A percentile compares a stretch with the other conserved stretches of the same genome.
Evolutionary conservation across 441 rosid genomes (phyloP).

Genomic region (Populus hybrid): DNA sequence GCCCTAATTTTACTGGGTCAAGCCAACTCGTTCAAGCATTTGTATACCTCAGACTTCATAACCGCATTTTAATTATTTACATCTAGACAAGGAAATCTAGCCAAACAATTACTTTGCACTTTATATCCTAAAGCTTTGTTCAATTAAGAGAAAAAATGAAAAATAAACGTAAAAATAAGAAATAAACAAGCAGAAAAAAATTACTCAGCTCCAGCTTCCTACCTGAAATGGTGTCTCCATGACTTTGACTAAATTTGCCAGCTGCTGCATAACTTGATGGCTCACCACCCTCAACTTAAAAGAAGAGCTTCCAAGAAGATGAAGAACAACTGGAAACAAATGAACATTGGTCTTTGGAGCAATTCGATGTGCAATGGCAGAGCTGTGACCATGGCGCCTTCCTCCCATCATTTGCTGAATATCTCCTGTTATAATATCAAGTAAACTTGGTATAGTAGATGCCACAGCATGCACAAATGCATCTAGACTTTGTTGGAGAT

Average conservation of each 20-base stretch:
- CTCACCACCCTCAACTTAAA: constrained; percentile 75
- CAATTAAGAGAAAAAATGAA: background rate
- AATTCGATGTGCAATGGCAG: constrained; percentile 59
- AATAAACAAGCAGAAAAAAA: background rate
- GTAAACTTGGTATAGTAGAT: constrained; percentile 65
- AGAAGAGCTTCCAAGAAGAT: constrained; percentile 78
- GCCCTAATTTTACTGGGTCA: too few relatives aligned
- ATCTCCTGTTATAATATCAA: constrained; percentile 72
- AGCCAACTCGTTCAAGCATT: too few relatives aligned
- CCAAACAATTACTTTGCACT: background rate
- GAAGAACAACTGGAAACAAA: constrained; percentile 80
- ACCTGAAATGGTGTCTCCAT: constrained; percentile 91
- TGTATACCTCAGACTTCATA: too few relatives aligned
- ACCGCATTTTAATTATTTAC: too few relatives aligned
- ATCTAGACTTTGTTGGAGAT: constrained; percentile 69
- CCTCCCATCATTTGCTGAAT: constrained; percentile 87
- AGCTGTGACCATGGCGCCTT: constrained; percentile 70
- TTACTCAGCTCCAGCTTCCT: constrained; percentile 15
- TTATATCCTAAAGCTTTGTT: background rate
- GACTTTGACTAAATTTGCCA: constrained; percentile 74
- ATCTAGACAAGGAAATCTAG: background rate
- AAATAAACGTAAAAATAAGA: constrained; percentile 3
- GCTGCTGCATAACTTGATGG: constrained; percentile 64
- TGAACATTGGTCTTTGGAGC: constrained; percentile 64
- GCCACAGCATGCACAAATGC: constrained; percentile 63